A percentile compares a stretch with the other conserved stretches of the same genome.
Conservation (phyloP, 75 land plant genomes). For the Pinus taeda region DNA sequence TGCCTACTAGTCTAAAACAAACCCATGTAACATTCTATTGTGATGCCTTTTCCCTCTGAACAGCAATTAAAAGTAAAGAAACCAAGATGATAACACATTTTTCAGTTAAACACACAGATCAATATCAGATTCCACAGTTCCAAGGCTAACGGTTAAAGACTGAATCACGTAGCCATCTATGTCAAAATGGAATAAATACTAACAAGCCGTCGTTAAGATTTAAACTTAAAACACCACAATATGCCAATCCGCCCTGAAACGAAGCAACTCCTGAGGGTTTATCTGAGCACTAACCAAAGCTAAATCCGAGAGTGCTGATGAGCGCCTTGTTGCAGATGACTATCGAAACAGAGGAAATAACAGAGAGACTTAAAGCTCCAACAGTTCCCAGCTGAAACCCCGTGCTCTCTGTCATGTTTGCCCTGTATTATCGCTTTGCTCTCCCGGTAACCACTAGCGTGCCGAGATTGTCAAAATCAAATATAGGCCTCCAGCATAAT, state of each 20-base stretch:
- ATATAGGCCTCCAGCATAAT: too few relatives aligned
- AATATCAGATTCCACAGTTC: too few relatives aligned
- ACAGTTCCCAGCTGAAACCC: slow-evolving; percentile 69
- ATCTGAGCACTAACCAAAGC: slow-evolving; percentile 37
- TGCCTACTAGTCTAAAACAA: not conserved
- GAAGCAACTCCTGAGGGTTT: not conserved
- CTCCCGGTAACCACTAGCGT: too few relatives aligned
- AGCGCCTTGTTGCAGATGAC: slow-evolving; percentile 88
- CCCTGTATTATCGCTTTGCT: too few relatives aligned
- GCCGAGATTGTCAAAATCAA: too few relatives aligned
- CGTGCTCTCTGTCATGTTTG: slow-evolving; percentile 28
- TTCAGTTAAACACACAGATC: too few relatives aligned
- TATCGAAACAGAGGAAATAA: slow-evolving; percentile 78
- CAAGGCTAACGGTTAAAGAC: not conserved
- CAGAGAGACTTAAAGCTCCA: slow-evolving; percentile 69
- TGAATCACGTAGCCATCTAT: not conserved
- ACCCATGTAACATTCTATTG: not conserved
- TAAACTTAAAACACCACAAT: not conserved
- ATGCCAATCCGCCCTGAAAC: not conserved
- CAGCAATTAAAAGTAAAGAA: too few relatives aligned
- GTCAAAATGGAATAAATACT: not conserved
- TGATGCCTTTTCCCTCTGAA: not conserved
- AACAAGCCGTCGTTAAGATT: not conserved
- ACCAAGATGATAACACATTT: too few relatives aligned
- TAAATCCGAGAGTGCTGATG: slow-evolving; percentile 64